Base-by-base conservation (phyloP, 2,329 filamentous ascomycete genomes). In the Apiospora malaysiana region DNA sequence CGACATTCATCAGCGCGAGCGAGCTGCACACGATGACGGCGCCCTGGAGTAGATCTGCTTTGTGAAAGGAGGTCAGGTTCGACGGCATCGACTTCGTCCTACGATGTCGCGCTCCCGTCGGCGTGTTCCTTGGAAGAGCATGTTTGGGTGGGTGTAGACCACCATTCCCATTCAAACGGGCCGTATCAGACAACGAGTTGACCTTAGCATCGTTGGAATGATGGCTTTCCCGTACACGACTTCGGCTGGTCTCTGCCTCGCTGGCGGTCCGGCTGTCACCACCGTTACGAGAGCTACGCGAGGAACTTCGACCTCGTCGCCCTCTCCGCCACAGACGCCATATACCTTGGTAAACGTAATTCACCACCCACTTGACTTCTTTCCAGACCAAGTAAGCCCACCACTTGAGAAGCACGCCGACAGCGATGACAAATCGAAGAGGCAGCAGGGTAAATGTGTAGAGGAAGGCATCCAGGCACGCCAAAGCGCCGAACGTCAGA, bases 401-500 rank as follows among this genome's bases (percentile, higher is more conserved):
- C 87, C 95, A 98, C 72, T 89, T 88, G 12, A 90, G 80, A 37
- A 99, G 83, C 2, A 98, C 90, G 25, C 89, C 90, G 0, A 95
- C 77, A 0, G 96, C 95, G 71, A 95, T 92, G 69, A 93, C 81
- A 76, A 99, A 98, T 2, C 96, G 89, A 71, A 99, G 87, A 0
- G 96, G 96, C 0, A 99, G 85, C 63, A 99, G 97, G 0, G 96
- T 99, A 76, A 99, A 97, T 0, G 94, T 97, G 82, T 98, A 96
- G 1, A 99, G 88, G 94, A 95, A 99, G 1, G 95, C 93, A 80
- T 99, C 96, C 7, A 99, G 85, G 81, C 96, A 99, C 8, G 95
- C 95, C 45, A 98, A 82, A 0, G 93, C 91, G 8, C 96, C 96
- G 82, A 99, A 98, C 72, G 91, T 90, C 7, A 99, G 87, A 0